Base-by-base conservation (phyloP, 139 green algal genomes). In the Tetradesmus lagerheimii region DNA sequence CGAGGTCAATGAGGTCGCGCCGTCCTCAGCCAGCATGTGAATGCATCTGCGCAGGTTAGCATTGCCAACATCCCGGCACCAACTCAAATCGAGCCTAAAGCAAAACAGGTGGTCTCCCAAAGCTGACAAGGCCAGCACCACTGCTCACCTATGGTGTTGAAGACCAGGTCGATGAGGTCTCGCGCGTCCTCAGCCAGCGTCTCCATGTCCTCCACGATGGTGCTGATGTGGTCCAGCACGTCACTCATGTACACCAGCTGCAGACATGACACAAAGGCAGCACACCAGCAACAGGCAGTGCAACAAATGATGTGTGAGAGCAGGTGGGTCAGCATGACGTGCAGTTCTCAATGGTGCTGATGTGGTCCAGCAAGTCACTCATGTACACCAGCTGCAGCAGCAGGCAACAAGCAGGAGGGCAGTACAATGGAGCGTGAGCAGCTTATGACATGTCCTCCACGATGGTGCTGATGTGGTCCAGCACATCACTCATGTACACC, bases 211-310 rank as follows among this genome's bases (percentile, higher is more conserved):
- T 89, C 85, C 14, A 89, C 85, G 27, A 89, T 50, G 14, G 85
- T 89, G 71, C 45, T 76, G 85, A 89, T 83, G 85, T 89, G 85
- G 64, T 89, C 85, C 20, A 77, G 31, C 15, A 89, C 85, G 77
- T 89, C 85, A n/a, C 37, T 43, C 43, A 89, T 27, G 71, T 89
- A 89, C 62, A 80, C 38, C 38, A 80, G 43, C 83, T 88, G 83
- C 83, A 31, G 57, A 12, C 45, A 57, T 57, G 57, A 4, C 2
- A 8, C 4, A 71, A 71, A 71, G 31, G 18, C 2, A 66, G 14
- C 53, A 25, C 53, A 66, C 15, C 43, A 50, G 43, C 5, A 66
- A 29, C 53, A 66, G 15, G 15, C 15, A 66, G 53, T 50, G 43
- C 9, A 50, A 15, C 5, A 50, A 50, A 9, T 15, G 6, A 50